Evolutionary conservation across 1,139 yeast species (phyloP).

Genomic region (Scheffersomyces lignicola): DNA sequence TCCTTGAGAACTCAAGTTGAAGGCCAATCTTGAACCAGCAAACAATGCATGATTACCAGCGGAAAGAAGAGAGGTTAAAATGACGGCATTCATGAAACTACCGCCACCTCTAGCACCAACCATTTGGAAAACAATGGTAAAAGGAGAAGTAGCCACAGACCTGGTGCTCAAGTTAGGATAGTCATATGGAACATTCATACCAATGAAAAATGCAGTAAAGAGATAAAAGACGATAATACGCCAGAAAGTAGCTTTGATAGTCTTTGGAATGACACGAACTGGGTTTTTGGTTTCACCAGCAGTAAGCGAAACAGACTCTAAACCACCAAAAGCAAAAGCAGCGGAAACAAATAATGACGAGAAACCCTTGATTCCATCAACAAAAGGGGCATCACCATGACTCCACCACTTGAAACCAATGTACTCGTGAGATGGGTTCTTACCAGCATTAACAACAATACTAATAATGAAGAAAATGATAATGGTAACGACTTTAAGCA

Average conservation of each 20-base stretch:
- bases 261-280: conserved; percentile 53
- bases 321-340: conserved; percentile 68
- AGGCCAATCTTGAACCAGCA: conserved; percentile 46
- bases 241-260: conserved; percentile 59
- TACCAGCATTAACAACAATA: conserved; percentile 38
- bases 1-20: conserved; percentile 41
- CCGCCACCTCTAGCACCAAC: conserved; percentile 47
- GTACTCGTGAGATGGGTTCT: conserved; percentile 31
- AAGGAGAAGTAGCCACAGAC: conserved; percentile 57
- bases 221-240: conserved; percentile 42
- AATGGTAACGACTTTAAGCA: conserved; percentile 39
- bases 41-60: conserved; percentile 48
- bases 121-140: conserved; percentile 62
- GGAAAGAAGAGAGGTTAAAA: conserved; percentile 44
- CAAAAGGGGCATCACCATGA: conserved; percentile 42
- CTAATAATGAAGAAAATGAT: conserved; percentile 40
- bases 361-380: conserved; percentile 41
- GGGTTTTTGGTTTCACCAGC: conserved; percentile 70
- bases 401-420: conserved; percentile 43
- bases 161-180: conserved; percentile 41
- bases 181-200: conserved; percentile 44
- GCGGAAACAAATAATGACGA: conserved; percentile 50
- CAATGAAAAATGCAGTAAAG: conserved; percentile 44
- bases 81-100: conserved; percentile 46
- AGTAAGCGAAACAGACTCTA: conserved; percentile 63